Conservation (phyloP, 805 yeast species). For the Nematodospora valgi region DNA sequence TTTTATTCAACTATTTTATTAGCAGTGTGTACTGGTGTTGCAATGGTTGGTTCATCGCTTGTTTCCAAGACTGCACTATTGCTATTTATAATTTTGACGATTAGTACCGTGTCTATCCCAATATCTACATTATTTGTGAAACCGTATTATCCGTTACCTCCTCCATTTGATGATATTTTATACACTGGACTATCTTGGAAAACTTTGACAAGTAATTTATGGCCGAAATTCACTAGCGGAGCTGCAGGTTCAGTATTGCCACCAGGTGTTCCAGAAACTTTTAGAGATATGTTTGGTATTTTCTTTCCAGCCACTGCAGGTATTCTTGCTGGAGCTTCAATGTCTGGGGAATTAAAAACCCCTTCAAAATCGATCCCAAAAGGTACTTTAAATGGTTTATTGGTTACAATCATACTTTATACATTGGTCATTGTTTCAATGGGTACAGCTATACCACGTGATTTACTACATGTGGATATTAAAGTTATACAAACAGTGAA, state of each 20-base stretch:
- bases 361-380: conserved; percentile 90
- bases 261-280: conserved; percentile 56
- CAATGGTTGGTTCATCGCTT: conserved; percentile 74
- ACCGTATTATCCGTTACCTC: conserved; percentile 52
- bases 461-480: conserved; percentile 70
- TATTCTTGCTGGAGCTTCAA: conserved; percentile 96
- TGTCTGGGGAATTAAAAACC: conserved; percentile 88
- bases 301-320: conserved; percentile 99
- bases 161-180: conserved; percentile 40
- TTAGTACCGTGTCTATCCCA: conserved; percentile 81
- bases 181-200: conserved; percentile 76
- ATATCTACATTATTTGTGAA: conserved; percentile 62
- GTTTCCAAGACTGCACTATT: conserved; percentile 82
- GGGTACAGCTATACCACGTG: conserved; percentile 79
- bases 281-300: conserved; percentile 85
- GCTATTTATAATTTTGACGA: conserved; percentile 60
- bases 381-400: conserved; percentile 87
- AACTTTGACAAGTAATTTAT: conserved; percentile 62
- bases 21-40: conserved; percentile 67
- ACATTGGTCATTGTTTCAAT: conserved; percentile 76
- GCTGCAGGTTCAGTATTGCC: conserved; percentile 85
- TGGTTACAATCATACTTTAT: conserved; percentile 74
- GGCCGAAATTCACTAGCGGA: conserved; percentile 79
- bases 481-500: conserved; percentile 84
- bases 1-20: conserved; percentile 69